Evolutionary conservation across 2,329 filamentous ascomycete genomes (phyloP).

Genomic region (Tympanopsis confertula): DNA sequence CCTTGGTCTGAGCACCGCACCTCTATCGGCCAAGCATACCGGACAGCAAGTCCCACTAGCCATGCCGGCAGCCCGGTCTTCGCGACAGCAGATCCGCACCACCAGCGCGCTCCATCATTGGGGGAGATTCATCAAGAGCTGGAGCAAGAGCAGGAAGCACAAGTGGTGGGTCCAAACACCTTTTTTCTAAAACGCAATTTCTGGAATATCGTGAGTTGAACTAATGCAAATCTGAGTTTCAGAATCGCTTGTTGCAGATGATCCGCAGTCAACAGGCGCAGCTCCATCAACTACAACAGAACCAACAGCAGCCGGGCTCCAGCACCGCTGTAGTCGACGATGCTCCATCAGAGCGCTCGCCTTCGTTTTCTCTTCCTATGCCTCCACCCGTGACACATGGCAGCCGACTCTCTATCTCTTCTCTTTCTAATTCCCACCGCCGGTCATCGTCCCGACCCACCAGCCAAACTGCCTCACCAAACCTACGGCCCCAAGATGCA

Average conservation of each 20-base stretch:
- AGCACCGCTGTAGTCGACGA: constrained; percentile 25
- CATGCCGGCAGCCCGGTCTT: constrained; percentile 23
- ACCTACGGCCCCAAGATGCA: constrained; percentile 15
- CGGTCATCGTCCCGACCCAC: constrained; percentile 15
- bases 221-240: constrained; percentile 1
- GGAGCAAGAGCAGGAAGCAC: constrained; percentile 36
- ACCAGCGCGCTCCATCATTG: constrained; percentile 31
- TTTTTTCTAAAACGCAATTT: too few relatives aligned
- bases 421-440: constrained; percentile 20
- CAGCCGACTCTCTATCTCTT: constrained; percentile 3
- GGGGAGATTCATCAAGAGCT: constrained; percentile 36
- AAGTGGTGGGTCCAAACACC: constrained; percentile 24
- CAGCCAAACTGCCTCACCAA: constrained; percentile 23
- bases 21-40: constrained; percentile 22
- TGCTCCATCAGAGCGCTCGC: constrained; percentile 26
- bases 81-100: constrained; percentile 29
- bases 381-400: not conserved
- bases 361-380: not conserved
- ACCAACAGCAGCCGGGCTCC: constrained; percentile 14
- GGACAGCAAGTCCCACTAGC: constrained; percentile 27
- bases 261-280: constrained; percentile 32
- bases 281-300: constrained; percentile 22
- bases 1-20: constrained; percentile 19
- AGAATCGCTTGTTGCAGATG: constrained; percentile 35
- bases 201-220: not conserved